phyloP scores from a whole-genome alignment of 345 rosid species.

The Rhodamnia rubescens region DNA sequence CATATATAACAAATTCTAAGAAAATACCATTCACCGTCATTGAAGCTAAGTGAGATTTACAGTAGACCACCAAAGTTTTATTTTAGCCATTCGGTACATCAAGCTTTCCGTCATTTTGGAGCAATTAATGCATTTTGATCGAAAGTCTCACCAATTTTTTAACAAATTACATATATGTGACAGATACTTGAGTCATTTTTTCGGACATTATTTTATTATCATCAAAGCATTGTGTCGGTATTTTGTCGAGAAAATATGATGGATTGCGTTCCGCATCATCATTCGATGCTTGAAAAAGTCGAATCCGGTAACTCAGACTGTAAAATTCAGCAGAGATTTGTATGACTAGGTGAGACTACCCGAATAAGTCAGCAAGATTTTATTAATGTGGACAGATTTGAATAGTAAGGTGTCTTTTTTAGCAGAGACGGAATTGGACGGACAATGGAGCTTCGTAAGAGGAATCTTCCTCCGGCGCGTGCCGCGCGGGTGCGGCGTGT shows the following conservation, averaged over 20 bases:
- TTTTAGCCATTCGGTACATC: neutral
- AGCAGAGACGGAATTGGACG: neutral
- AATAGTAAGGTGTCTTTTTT: neutral
- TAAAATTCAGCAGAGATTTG: neutral
- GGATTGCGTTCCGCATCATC: neutral
- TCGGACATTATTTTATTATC: neutral
- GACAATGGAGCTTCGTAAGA: neutral
- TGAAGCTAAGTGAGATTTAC: neutral
- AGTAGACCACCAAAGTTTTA: neutral
- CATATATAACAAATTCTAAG: accelerated
- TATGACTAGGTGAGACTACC: neutral
- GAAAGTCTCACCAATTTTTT: neutral
- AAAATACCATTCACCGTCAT: neutral
- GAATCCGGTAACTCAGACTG: neutral
- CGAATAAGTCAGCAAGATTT: neutral
- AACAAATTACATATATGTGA: neutral
- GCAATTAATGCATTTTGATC: neutral
- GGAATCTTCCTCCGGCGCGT: neutral
- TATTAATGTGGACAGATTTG: neutral
- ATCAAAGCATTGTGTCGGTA: neutral
- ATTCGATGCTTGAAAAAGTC: neutral
- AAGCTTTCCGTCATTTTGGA: neutral
- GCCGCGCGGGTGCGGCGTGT: neutral
- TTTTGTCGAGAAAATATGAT: too few species aligned
- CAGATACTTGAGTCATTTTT: neutral